These are phyloP conservation scores for Wakefieldia striispora DNA, from an alignment of 768 basidiomycete species.

Conservation along the genomic window DNA sequence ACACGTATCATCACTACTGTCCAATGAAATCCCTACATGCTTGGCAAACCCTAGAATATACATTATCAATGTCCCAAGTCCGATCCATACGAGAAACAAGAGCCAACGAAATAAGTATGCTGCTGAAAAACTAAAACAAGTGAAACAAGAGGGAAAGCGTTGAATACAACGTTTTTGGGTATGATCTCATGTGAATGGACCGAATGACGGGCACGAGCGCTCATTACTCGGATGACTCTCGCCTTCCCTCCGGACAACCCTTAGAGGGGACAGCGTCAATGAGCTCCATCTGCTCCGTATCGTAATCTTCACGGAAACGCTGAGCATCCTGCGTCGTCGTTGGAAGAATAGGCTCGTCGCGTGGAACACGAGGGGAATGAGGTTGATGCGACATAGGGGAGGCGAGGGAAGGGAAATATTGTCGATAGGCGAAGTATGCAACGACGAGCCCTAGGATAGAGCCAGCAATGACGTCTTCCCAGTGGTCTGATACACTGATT, in stretches of 20 bases:
- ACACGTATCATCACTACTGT: not conserved
- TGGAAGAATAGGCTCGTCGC: slow-evolving; percentile 44
- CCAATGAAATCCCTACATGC: not conserved
- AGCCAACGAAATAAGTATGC: not conserved
- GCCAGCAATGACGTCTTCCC: slow-evolving; percentile 87
- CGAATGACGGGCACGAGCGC: not conserved
- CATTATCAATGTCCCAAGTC: not conserved
- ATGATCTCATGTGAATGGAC: not conserved
- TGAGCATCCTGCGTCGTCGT: slow-evolving; percentile 21
- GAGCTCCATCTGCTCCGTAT: slow-evolving; percentile 30
- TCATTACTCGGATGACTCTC: slow-evolving; percentile 25
- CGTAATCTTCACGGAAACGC: slow-evolving; percentile 11
- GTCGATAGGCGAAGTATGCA: slow-evolving; percentile 76
- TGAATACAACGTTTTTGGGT: not conserved
- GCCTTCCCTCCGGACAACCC: slow-evolving; percentile 33
- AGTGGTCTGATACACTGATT: slow-evolving; percentile 60
- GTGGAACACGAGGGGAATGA: slow-evolving; percentile 62
- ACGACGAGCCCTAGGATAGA: slow-evolving; percentile 68
- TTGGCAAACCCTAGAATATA: not conserved
- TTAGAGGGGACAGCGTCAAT: slow-evolving; percentile 10
- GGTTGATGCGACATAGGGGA: slow-evolving; percentile 67
- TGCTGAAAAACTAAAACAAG: not conserved
- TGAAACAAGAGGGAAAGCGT: no score
- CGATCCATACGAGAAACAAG: not conserved
- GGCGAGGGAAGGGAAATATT: slow-evolving; percentile 77